Evolutionary conservation across 257 asterid genomes (phyloP), one percentile per base, ranked within the genome.

Genomic region (Thymus mandschuricus): DNA sequence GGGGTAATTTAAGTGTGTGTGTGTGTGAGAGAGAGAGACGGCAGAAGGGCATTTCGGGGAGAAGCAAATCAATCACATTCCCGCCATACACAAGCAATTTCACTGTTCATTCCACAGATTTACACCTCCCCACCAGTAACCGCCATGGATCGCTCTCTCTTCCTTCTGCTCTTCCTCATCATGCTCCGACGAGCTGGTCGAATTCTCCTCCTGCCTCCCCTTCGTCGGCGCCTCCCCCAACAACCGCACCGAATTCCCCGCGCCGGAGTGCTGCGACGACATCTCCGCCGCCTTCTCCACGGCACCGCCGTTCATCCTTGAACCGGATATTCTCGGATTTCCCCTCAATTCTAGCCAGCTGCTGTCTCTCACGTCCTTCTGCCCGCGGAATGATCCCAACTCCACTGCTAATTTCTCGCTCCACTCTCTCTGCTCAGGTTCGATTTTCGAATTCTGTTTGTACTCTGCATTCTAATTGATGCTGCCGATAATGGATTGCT

Each of bases 171-270:
- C 67, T 52, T 80, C 68, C 15, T 75, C 65, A 52, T 79, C 72
- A 70, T 68, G 98, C 78, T 74, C 94, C 57, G 90, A 83, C 78
- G 85, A 86, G 70, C 75, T 92, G 67, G 92, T 88, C 34, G 28
- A 75, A 6, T 88, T 92, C 81, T 90, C 98, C 9, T 58, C 82
- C 38, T 92, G 98, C 62, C 92, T 92, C 27, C 78, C 92, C 0
- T 90, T 79, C 83, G 78, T 85, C 57, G 78, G 96, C 21, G 74
- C 66, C 13, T 67, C 79, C 60, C 94, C 96, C 30, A 92, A 88
- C 89, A 92, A 90, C 72, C 69, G 70, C 73, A 80, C 93, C 49
- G 79, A 52, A 35, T 70, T 78, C 29, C 98, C 97, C 27, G 75
- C 92, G 33, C 75, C 78, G 40, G 82, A 83, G 69, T 92, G 98